A percentile compares a stretch with the other conserved stretches of the same genome.
phyloP scores from a whole-genome alignment of 768 basidiomycete species.

The Mycena filopes region DNA sequence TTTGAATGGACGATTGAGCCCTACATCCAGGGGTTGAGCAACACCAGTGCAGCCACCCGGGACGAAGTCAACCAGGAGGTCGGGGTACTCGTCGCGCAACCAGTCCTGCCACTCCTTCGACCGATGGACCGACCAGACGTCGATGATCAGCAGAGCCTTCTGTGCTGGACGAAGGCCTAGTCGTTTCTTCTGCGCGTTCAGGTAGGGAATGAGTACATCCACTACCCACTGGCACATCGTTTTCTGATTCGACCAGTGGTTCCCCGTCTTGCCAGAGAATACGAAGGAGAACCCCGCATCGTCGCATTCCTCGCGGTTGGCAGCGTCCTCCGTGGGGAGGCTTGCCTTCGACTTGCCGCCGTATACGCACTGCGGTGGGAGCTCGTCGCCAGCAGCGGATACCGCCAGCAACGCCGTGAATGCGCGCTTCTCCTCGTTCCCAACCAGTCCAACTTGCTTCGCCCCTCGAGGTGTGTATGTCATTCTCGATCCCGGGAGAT shows the following conservation, averaged over 20 bases:
- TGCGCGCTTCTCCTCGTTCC: too few relatives aligned
- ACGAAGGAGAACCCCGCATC: slow-evolving; percentile 30
- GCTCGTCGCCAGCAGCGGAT: too few relatives aligned
- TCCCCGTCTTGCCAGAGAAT: slow-evolving; percentile 29
- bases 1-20: slow-evolving; percentile 38
- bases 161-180: slow-evolving; percentile 16
- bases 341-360: too few relatives aligned
- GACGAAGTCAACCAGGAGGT: slow-evolving; percentile 36
- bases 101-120: slow-evolving; percentile 40
- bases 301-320: slow-evolving; percentile 15
- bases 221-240: slow-evolving; percentile 35
- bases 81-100: slow-evolving; percentile 37
- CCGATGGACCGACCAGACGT: slow-evolving; percentile 45
- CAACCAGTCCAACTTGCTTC: too few relatives aligned
- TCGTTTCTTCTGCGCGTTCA: slow-evolving; percentile 10
- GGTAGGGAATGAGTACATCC: slow-evolving; percentile 33
- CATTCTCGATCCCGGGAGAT: too few relatives aligned
- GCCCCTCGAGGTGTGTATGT: too few relatives aligned
- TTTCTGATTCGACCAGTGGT: slow-evolving; percentile 29
- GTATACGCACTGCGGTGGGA: too few relatives aligned
- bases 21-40: slow-evolving; percentile 40
- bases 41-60: slow-evolving; percentile 39
- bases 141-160: slow-evolving; percentile 37
- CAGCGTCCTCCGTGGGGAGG: too few relatives aligned
- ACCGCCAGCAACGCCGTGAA: too few relatives aligned